A percentile compares a stretch with the other conserved stretches of the same genome.
These are phyloP conservation scores for Globisporangium spinosum DNA, from an alignment of 352 stramenopile species.

Conservation along the genomic window DNA sequence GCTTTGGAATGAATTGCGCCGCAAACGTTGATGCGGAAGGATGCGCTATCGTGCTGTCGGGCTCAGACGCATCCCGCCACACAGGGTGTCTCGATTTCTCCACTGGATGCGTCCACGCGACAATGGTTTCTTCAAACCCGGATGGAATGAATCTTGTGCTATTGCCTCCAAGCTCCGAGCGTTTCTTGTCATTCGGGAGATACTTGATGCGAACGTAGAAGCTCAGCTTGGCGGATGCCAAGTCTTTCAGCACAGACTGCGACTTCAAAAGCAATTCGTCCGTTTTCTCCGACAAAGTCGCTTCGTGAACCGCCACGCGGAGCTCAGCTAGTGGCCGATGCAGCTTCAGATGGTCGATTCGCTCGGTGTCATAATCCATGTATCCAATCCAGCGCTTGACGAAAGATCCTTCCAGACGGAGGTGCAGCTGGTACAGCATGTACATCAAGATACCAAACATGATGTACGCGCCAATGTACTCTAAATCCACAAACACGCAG, in stretches of 20 bases:
- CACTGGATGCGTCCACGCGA: conserved; percentile 74
- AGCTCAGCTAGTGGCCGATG: conserved; percentile 72
- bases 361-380: conserved; percentile 66
- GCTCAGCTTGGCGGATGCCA: conserved; percentile 53
- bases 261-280: conserved; percentile 58
- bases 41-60: conserved; percentile 10
- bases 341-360: conserved; percentile 68
- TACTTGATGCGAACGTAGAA: conserved; percentile 80
- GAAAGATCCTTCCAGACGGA: conserved; percentile 62
- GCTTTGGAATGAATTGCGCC: conserved; percentile 34
- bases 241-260: conserved; percentile 56
- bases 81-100: conserved; percentile 47
- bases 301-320: conserved; percentile 72
- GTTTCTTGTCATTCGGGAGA: conserved; percentile 68
- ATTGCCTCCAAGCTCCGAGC: conserved; percentile 26
- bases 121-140: conserved; percentile 51
- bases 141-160: conserved; percentile 68
- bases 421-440: conserved; percentile 75
- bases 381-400: conserved; percentile 75
- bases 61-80: conserved; percentile 26
- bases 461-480: conserved; percentile 71
- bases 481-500: conserved; percentile 71
- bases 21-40: conserved; percentile 22
- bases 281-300: conserved; percentile 43
- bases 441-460: conserved; percentile 59